These are phyloP conservation scores for Populus simonii DNA, from an alignment of 345 rosid species.

Conservation along the genomic window DNA sequence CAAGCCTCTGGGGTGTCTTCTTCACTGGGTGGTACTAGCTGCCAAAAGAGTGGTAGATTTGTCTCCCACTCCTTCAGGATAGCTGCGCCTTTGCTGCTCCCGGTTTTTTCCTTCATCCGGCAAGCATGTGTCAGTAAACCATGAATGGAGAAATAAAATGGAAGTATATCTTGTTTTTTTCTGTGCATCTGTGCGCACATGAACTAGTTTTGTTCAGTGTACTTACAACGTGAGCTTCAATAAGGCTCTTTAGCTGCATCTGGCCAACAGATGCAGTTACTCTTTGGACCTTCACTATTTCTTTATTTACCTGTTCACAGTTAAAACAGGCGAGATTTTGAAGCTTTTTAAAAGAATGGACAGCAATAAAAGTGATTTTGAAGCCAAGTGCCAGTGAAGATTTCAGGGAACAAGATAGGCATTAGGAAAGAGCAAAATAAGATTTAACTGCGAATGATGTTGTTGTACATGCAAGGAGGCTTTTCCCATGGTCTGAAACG, in stretches of 20 bases:
- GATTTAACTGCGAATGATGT: not conserved
- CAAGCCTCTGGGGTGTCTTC: slow-evolving; percentile 99
- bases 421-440: not conserved
- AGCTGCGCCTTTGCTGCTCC: slow-evolving; percentile 71
- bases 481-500: not conserved
- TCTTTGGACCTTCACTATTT: slow-evolving; percentile 92
- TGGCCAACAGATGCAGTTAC: slow-evolving; percentile 97
- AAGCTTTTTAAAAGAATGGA: not conserved
- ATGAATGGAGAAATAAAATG: not conserved
- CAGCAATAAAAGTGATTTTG: not conserved
- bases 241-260: slow-evolving; percentile 84
- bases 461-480: not conserved
- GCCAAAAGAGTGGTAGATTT: slow-evolving; percentile 84
- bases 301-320: slow-evolving; percentile 63
- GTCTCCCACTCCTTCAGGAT: slow-evolving; percentile 83
- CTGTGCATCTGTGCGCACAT: not conserved
- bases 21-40: slow-evolving; percentile 98
- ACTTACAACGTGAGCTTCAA: slow-evolving; percentile 94
- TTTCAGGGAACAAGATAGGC: too few relatives aligned
- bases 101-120: slow-evolving; percentile 76
- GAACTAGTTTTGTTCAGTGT: not conserved
- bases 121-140: not conserved
- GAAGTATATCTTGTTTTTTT: not conserved
- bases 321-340: not conserved
- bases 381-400: not conserved